Evolutionary conservation across 768 basidiomycete genomes (phyloP).

Genomic region (Boletus coccyginus): DNA sequence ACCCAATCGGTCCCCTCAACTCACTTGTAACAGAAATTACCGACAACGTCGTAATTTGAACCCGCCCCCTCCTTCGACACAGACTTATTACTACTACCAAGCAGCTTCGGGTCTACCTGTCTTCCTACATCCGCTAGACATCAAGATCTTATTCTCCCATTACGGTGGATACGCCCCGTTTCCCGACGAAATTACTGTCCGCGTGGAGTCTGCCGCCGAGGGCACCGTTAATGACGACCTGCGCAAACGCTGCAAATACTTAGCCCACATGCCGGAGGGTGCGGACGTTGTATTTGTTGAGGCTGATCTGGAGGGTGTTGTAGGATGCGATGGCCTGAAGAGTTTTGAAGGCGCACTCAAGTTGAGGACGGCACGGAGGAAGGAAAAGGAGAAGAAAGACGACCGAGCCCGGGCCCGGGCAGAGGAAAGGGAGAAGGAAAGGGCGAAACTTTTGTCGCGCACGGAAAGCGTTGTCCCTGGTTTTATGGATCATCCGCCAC

Average conservation of each 20-base stretch:
- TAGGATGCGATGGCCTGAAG: conserved; percentile 71
- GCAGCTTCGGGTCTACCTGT: conserved; percentile 86
- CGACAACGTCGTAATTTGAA: conserved; percentile 77
- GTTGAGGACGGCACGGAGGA: conserved; percentile 67
- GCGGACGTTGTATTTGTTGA: conserved; percentile 95
- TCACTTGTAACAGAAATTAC: conserved; percentile 39
- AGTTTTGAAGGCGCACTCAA: conserved; percentile 83
- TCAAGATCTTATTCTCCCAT: conserved; percentile 85
- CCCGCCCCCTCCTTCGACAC: conserved; percentile 81
- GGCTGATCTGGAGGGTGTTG: conserved; percentile 74
- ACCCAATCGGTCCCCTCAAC: conserved; percentile 2
- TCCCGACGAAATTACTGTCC: conserved; percentile 76
- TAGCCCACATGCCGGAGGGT: conserved; percentile 86
- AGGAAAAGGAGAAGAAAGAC: conserved; percentile 83
- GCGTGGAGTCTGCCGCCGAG: conserved; percentile 74
- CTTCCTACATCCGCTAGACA: conserved; percentile 95
- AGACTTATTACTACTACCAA: conserved; percentile 96
- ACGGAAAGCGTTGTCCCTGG: conserved; percentile 10
- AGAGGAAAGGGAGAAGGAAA: conserved; percentile 75
- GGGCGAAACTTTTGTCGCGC: conserved; percentile 31
- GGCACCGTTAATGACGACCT: conserved; percentile 90
- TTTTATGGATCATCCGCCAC: conserved; percentile 4
- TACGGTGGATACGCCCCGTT: conserved; percentile 79
- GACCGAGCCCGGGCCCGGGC: conserved; percentile 77
- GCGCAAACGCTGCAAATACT: conserved; percentile 93